Evolutionary conservation across 495 filamentous ascomycete species (phyloP).

Genomic region (Cladorrhinum samala): DNA sequence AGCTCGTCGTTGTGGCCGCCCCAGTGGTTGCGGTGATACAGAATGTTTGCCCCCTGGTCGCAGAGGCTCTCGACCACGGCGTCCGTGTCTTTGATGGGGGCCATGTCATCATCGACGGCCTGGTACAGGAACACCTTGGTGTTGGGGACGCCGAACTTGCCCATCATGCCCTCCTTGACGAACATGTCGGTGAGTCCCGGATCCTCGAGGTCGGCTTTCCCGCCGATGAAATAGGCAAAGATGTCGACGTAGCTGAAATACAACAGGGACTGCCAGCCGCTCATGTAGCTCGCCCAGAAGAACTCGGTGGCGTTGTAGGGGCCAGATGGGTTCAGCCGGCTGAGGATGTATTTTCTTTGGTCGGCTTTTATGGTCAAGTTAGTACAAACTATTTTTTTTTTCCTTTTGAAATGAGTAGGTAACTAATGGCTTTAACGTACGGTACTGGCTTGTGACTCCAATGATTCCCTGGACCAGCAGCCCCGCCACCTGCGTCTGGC

Average conservation of each 20-base stretch:
- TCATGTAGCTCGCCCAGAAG: constrained; percentile 24
- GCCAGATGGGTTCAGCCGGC: constrained; percentile 17
- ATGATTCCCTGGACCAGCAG: constrained; percentile 21
- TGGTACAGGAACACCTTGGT: constrained; percentile 48
- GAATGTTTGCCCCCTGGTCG: constrained; percentile 28
- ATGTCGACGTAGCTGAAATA: constrained; percentile 32
- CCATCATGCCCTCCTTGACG: constrained; percentile 31
- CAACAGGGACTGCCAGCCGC: constrained; percentile 16
- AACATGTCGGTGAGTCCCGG: constrained; percentile 21
- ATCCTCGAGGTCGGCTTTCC: constrained; percentile 22
- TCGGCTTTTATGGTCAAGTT: too few relatives aligned
- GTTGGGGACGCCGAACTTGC: constrained; percentile 36
- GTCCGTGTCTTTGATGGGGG: constrained; percentile 38
- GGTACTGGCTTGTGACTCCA: constrained; percentile 24
- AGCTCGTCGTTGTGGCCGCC: constrained; percentile 31
- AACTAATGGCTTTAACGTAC: too few relatives aligned
- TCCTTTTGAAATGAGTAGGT: too few relatives aligned
- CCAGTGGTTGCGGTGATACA: constrained; percentile 38
- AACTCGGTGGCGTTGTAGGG: constrained; percentile 27
- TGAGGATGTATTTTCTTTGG: constrained; percentile 17
- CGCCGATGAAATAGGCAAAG: constrained; percentile 37
- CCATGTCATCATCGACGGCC: constrained; percentile 43
- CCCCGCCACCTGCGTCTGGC: constrained; percentile 16
- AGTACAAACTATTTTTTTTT: too few relatives aligned
- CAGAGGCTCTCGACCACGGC: constrained; percentile 37